phyloP scores from a whole-genome alignment of 2,329 filamentous ascomycete genomes.

The Aspergillus ochraceus region DNA sequence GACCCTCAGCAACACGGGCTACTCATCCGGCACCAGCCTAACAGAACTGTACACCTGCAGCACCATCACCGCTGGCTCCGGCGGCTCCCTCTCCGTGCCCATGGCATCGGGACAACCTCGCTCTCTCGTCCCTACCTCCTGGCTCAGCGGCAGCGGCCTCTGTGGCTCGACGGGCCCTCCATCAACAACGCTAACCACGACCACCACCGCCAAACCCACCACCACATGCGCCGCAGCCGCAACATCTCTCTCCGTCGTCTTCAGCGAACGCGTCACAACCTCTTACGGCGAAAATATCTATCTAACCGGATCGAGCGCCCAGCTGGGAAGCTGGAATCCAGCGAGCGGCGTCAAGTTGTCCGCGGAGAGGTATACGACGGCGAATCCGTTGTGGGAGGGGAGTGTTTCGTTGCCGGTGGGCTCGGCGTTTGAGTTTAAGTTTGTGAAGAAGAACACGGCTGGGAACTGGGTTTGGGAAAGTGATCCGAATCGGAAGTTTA shows the following conservation, averaged over 20 bases:
- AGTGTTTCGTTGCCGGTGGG: not conserved
- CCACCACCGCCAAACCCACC: not conserved
- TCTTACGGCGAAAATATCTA: not conserved
- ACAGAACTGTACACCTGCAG: constrained; percentile 42
- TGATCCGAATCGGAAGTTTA: not conserved
- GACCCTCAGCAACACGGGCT: constrained; percentile 26
- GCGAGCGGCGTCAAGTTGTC: not conserved
- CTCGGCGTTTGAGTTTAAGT: not conserved
- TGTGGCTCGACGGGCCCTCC: not conserved
- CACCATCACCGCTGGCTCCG: not conserved
- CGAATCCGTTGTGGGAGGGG: not conserved
- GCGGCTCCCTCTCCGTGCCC: not conserved
- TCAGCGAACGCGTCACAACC: not conserved
- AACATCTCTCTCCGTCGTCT: not conserved
- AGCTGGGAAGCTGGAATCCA: not conserved
- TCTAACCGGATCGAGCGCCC: not conserved
- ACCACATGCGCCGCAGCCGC: not conserved
- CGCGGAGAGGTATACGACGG: not conserved
- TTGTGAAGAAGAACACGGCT: not conserved
- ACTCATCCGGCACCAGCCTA: constrained; percentile 20
- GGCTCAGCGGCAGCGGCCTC: not conserved
- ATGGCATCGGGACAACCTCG: not conserved
- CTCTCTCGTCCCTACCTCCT: not conserved
- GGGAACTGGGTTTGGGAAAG: not conserved
- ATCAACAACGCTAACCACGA: not conserved